A percentile compares a stretch with the other conserved stretches of the same genome.
Conservation (phyloP, 2,329 filamentous ascomycete species). For the Aspergillus hortae region DNA sequence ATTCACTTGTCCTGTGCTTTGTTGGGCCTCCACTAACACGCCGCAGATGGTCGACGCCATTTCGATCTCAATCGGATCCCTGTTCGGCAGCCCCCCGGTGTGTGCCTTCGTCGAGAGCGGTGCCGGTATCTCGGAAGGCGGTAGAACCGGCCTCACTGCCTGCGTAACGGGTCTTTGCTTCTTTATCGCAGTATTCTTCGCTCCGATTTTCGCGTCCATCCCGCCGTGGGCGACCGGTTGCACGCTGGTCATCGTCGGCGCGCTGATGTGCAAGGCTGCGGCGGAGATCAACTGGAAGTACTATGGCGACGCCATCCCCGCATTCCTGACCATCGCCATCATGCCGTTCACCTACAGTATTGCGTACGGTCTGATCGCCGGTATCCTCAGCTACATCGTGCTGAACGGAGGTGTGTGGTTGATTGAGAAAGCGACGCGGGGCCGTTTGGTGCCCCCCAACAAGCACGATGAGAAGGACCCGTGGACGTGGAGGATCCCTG, state of each 20-base stretch:
- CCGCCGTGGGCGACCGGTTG: constrained; percentile 86
- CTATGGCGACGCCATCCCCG: constrained; percentile 76
- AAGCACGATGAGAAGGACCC: constrained; percentile 68
- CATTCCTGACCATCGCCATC: constrained; percentile 76
- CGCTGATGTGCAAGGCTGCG: constrained; percentile 76
- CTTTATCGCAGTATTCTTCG: constrained; percentile 84
- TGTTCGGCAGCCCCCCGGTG: constrained; percentile 75
- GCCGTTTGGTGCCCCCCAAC: constrained; percentile 70
- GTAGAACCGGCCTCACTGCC: constrained; percentile 78
- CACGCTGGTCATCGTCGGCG: constrained; percentile 83
- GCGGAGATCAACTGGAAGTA: constrained; percentile 88
- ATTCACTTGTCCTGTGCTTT: constrained; percentile 35
- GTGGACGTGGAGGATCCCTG: constrained; percentile 75
- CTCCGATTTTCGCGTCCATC: constrained; percentile 84
- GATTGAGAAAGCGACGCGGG: constrained; percentile 62
- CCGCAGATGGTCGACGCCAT: constrained; percentile 68
- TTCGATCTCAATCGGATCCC: constrained; percentile 72
- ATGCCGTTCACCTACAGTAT: constrained; percentile 93
- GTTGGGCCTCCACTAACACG: neutral
- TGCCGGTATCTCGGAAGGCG: constrained; percentile 83
- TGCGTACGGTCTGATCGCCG: constrained; percentile 78
- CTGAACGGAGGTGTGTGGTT: constrained; percentile 71
- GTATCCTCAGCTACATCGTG: constrained; percentile 71
- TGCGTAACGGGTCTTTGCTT: constrained; percentile 78
- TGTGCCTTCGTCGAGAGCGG: constrained; percentile 88